Evolutionary conservation across 2,329 filamentous ascomycete species (phyloP), one percentile per base, ranked within the genome.

Genomic region (Botrytis cinerea): DNA sequence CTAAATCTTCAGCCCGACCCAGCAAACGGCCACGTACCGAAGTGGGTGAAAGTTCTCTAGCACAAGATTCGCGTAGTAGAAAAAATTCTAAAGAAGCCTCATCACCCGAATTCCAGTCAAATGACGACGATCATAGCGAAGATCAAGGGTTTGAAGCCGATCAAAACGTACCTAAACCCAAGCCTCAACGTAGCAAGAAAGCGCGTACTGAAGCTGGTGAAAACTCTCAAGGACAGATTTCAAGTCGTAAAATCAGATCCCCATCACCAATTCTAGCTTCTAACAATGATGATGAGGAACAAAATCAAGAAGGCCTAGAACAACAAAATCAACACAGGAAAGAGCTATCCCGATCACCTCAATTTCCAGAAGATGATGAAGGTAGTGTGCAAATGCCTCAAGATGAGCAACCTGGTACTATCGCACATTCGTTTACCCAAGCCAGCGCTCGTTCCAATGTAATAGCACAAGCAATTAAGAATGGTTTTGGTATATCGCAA

Each of bases 91-190:
- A 25, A 43, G 38, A 57, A 57, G 18, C 9, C 38, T 12, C 48
- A 28, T 10, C 38, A 9, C 35, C 61, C 8, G 61, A 38, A 62
- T 22, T 51, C 12, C 28, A 67, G 45, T 12, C 22, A 14, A 46
- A 67, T 20, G 32, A 67, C 4, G 64, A 67, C 8, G 25, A 40
- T 22, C 4, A 4, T 22, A 77, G 76, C 46, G 74, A 78, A 45
- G 79, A 80, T 35, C 68, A 75, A 59, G 78, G 73, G 0, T 80
- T 78, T 67, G 64, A 80, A 73, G 72, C 70, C 43, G 77, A 80
- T 71, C 28, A 73, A 43, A 75, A 76, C 73, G 70, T 71, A 38
- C 46, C 67, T 43, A 68, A 16, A 28, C 6, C 25, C 28, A 20
- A 10, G 12, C 12, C 10, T n/a, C 48, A 38, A n/a, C 35, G n/a